These are phyloP conservation scores for Warburgia ugandensis DNA, from an alignment of 164 flowering plant genomes.

Conservation along the genomic window DNA sequence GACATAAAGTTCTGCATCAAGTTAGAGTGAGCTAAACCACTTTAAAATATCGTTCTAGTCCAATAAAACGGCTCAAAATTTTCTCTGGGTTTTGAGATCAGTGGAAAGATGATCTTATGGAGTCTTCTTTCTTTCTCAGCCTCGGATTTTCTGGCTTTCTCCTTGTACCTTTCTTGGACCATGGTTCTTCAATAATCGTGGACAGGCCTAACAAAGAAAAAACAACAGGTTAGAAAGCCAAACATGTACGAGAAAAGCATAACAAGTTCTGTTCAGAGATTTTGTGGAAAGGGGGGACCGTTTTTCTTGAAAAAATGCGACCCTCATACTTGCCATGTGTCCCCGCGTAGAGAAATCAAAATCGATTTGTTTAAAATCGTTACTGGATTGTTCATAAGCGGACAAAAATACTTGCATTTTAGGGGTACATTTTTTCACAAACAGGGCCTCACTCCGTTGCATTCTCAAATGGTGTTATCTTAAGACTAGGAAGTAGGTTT, in stretches of 20 bases:
- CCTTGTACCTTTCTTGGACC: constrained; percentile 9
- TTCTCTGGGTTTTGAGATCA: neutral
- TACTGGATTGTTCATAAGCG: too few relatives aligned
- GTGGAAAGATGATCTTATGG: neutral
- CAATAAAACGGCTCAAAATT: neutral
- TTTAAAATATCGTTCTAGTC: neutral
- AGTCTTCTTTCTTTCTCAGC: constrained; percentile 9
- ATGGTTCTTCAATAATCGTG: constrained; percentile 38
- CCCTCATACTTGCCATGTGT: too few relatives aligned
- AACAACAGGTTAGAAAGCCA: neutral
- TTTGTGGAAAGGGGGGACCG: neutral
- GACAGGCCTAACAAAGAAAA: constrained; percentile 30
- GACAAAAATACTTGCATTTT: too few relatives aligned
- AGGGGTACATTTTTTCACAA: too few relatives aligned
- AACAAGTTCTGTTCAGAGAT: neutral
- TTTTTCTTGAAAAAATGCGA: neutral
- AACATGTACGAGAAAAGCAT: neutral
- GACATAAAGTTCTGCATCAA: neutral
- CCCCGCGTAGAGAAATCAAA: too few relatives aligned
- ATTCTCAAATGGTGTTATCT: too few relatives aligned
- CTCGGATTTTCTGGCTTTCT: constrained; percentile 13
- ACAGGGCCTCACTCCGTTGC: too few relatives aligned
- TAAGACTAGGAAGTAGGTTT: too few relatives aligned
- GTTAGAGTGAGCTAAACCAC: neutral
- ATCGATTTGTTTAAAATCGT: too few relatives aligned